Base-by-base conservation (phyloP, 768 basidiomycete genomes). In the Boletus subcaerulescens region DNA sequence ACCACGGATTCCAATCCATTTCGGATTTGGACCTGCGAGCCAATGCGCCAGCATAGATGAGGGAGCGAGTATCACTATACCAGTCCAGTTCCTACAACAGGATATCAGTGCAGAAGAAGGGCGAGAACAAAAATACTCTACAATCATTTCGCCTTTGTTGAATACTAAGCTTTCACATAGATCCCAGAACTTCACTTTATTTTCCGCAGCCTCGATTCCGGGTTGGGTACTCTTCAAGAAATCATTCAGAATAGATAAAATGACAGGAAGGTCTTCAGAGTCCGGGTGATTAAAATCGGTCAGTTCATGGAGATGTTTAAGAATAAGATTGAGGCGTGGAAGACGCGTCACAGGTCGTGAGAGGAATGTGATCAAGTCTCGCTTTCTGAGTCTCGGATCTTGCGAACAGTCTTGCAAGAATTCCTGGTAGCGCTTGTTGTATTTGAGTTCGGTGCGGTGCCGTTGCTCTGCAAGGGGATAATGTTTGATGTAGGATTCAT, bases 301-400 rank as follows among this genome's bases (percentile, higher is more conserved):
- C 39, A 81, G 67, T 62, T 90, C 87, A 51, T 82, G 70, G 12
- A 87, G 77, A 48, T 86, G 81, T 58, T 89, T 85, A 12, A 96
- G 75, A 1, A 92, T 73, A 12, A 96, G 80, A 41, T 81, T 81
- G 1, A 94, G 75, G 26, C 93, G 80, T 8, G 91, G 92, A 24
- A 96, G 80, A n/a, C 92, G 86, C 5, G 91, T 93, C 31, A 94
- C 86, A 1, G 93, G 92, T 5, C 93, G 80, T 13, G 89, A 91
- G 24, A 95, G 77, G 63, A 96, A 89, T 3, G 89, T 88, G 56
- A 87, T 81, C 43, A 93, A 70, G 63, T 93, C 91, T 44, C 89
- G 84, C 67, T 87, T 89, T 48, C 78, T 83, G 50, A 86, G 75
- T 22, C 87, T 81, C 13, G 85, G 81, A 58, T 92, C 83, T 42